Conservation (phyloP, 768 basidiomycete species). For the Fomitopsis pulvina region DNA sequence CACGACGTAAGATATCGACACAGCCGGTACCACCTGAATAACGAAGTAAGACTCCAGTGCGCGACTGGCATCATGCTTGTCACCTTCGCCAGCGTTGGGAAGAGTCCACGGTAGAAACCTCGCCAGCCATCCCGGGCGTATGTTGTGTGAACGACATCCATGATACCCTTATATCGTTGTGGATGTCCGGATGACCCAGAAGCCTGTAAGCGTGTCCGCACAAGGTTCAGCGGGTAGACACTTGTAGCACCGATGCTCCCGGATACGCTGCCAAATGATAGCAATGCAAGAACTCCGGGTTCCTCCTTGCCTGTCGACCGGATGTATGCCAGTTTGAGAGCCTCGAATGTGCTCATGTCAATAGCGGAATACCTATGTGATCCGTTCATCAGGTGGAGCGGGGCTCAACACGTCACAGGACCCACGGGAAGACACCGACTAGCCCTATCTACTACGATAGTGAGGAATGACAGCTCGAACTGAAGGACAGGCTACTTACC, state of each 20-base stretch:
- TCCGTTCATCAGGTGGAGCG: slow-evolving; percentile 8
- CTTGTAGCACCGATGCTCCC: slow-evolving; percentile 91
- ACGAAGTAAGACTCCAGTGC: not conserved
- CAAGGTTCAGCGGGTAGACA: slow-evolving; percentile 88
- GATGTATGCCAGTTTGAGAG: slow-evolving; percentile 85
- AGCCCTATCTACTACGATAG: slow-evolving; percentile 70
- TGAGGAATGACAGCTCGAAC: slow-evolving; percentile 10
- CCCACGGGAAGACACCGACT: slow-evolving; percentile 92
- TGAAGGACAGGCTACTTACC: slow-evolving; percentile 42
- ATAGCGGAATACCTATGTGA: slow-evolving; percentile 78
- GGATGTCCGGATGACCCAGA: slow-evolving; percentile 96
- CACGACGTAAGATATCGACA: slow-evolving; percentile 95
- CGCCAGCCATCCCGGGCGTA: slow-evolving; percentile 84
- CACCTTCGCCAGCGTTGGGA: slow-evolving; percentile 91
- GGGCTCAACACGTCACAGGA: too few species aligned
- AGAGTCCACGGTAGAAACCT: slow-evolving; percentile 89
- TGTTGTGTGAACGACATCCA: slow-evolving; percentile 78
- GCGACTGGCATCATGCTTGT: slow-evolving; percentile 8
- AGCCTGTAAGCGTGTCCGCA: slow-evolving; percentile 92
- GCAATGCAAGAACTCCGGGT: slow-evolving; percentile 78
- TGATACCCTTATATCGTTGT: slow-evolving; percentile 80
- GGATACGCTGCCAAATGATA: slow-evolving; percentile 89
- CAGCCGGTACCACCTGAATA: slow-evolving; percentile 82
- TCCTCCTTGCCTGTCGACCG: slow-evolving; percentile 85
- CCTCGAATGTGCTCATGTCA: slow-evolving; percentile 97